A percentile compares a stretch with the other conserved stretches of the same genome.
Conservation (phyloP, 139 green algal genomes). For the Volvox africanus region DNA sequence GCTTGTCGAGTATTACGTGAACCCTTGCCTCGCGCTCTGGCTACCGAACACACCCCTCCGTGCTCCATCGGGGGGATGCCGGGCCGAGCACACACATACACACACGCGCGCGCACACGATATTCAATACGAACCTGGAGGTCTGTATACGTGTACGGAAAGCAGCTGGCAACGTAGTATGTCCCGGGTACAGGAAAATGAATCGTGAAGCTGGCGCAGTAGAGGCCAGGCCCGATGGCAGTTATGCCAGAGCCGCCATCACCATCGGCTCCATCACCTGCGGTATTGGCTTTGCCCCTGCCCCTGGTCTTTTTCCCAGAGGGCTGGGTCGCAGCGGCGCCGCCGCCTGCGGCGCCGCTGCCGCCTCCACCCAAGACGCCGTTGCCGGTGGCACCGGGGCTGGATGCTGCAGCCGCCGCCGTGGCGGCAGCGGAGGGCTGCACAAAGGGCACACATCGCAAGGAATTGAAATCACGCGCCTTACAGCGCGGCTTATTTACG, state of each 20-base stretch:
- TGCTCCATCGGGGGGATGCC: no score
- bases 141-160: conserved; percentile 79
- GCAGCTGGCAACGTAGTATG: conserved; percentile 65
- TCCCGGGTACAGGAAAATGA: conserved; percentile 43
- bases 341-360: background rate
- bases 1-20: no score
- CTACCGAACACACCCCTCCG: no score
- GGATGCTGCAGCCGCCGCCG: background rate
- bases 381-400: background rate
- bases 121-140: conserved; percentile 55
- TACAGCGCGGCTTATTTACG: no score
- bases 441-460: background rate
- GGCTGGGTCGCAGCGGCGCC: background rate
- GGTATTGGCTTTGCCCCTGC: background rate
- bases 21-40: no score
- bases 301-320: background rate
- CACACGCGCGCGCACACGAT: no score
- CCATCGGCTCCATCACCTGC: background rate
- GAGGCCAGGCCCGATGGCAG: conserved; percentile 58
- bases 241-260: background rate
- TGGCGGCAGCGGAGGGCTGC: background rate
- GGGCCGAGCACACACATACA: no score
- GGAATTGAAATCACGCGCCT: no score
- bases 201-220: conserved; percentile 67
- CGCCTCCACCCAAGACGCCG: no score